phyloP scores from a whole-genome alignment of 352 stramenopile genomes.

The Pythium phragmitis region DNA sequence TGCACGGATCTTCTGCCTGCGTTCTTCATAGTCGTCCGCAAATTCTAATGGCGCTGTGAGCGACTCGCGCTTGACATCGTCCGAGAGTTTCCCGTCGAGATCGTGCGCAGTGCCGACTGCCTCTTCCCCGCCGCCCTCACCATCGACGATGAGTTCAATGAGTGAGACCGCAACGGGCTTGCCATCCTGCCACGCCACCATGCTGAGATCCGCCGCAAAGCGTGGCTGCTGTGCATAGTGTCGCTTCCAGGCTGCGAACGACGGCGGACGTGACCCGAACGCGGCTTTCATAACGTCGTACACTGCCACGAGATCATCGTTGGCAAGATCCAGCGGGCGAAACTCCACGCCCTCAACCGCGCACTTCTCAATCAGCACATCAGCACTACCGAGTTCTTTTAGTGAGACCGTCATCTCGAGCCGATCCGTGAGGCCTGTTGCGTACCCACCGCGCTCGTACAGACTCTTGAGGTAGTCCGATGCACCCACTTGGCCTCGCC shows the following conservation, averaged over 20 bases:
- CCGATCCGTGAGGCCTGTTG: background rate
- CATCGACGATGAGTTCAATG: conserved; percentile 16
- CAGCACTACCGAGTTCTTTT: background rate
- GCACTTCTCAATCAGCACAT: background rate
- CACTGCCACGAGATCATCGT: conserved; percentile 14
- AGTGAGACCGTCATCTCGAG: conserved; percentile 16
- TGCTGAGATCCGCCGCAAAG: conserved; percentile 25
- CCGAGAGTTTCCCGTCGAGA: background rate
- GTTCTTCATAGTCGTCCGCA: conserved; percentile 2
- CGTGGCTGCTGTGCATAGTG: conserved; percentile 28
- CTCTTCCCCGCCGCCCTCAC: conserved; percentile 20
- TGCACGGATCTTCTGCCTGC: background rate
- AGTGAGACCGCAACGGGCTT: background rate
- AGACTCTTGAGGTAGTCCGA: conserved; percentile 9
- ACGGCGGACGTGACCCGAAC: conserved; percentile 15
- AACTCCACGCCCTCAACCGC: conserved; percentile 9
- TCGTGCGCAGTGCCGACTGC: conserved; percentile 1
- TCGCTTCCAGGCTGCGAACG: conserved; percentile 28
- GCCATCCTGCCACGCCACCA: conserved; percentile 15
- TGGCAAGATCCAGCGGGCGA: conserved; percentile 11
- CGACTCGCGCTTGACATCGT: conserved; percentile 1
- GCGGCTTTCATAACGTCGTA: conserved; percentile 26
- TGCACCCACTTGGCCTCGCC: conserved; percentile 8
- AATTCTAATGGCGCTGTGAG: background rate
- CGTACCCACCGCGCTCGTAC: conserved; percentile 5